Evolutionary conservation across 257 asterid species (phyloP), one percentile per base, ranked within the genome.

Genomic region (Solanum piurae): DNA sequence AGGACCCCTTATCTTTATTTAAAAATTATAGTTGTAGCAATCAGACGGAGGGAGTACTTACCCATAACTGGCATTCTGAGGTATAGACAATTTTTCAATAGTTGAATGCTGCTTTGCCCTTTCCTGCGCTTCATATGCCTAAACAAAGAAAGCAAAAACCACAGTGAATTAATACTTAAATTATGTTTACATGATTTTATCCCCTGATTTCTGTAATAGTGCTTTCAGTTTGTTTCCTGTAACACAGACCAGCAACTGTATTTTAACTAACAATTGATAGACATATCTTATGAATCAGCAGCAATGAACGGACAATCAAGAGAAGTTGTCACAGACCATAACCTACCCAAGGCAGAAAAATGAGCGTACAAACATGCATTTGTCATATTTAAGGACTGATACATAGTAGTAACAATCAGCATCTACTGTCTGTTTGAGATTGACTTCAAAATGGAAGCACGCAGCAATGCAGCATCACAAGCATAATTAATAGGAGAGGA

Each of bases 101-200:
- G 89, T 91, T 85, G 74, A 83, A 88, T 95, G 94, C 72, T 94
- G 98, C 86, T 92, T 95, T 88, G 93, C 92, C 86, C 99, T 93
- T 90, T 95, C 96, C 85, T 94, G 96, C 37, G 93, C 98, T 90
- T 96, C 99, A 89, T 88, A 95, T 85, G 96, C 96, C 99, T 97
- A 93, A 89, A 88, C 77, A 84, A 91, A 58, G 52, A 34, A 38
- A 71, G 33, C 58, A 66, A 84, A 12, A 89, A 73, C 80, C 62
- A 62, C 36, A 75, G 34, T 74, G 37, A 23, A 89, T 31, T 34
- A 82, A 27, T 49, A 49, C 68, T 74, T 44, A 13, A 79, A 16
- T 20, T 49, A 49, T 46, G 69, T 12, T 16, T 9, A 29, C 85
- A 82, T 18, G 69, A 42, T 29, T 80, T 46, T 80, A 44, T 80